A percentile compares a stretch with the other conserved stretches of the same genome.
These are phyloP conservation scores for Herpetomonas samuelpessoai DNA, from an alignment of 208 protist genomes.

Conservation along the genomic window DNA sequence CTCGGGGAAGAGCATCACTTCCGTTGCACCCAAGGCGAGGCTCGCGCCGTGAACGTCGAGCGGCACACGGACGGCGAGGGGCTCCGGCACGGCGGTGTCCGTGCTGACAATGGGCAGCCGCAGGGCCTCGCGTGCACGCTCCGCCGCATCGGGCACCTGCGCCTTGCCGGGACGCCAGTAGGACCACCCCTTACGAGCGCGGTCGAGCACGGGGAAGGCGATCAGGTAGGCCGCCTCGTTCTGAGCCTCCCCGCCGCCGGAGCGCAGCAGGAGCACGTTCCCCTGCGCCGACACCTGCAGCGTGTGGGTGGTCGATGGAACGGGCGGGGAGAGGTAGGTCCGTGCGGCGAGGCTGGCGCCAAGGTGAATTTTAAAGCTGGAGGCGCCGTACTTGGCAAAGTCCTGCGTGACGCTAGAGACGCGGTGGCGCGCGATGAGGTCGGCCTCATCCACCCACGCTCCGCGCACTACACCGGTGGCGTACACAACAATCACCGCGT, in stretches of 20 bases:
- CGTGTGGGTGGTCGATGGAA: slow-evolving; percentile 31
- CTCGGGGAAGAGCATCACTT: slow-evolving; percentile 60
- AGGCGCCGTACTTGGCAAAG: not conserved
- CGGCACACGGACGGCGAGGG: slow-evolving; percentile 61
- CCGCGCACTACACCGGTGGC: slow-evolving; percentile 47
- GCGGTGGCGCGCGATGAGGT: slow-evolving; percentile 63
- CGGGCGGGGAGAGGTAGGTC: slow-evolving; percentile 16
- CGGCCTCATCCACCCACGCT: slow-evolving; percentile 50
- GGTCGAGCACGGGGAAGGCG: slow-evolving; percentile 60
- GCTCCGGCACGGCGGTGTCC: slow-evolving; percentile 32
- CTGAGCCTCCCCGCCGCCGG: slow-evolving; percentile 10
- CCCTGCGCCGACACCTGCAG: slow-evolving; percentile 29
- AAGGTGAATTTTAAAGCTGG: slow-evolving; percentile 28
- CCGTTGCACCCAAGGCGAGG: slow-evolving; percentile 47
- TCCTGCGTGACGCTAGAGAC: slow-evolving; percentile 4
- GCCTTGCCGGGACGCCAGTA: slow-evolving; percentile 29
- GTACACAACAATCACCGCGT: slow-evolving; percentile 53
- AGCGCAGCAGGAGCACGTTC: slow-evolving; percentile 68
- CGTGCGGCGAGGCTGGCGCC: slow-evolving; percentile 12
- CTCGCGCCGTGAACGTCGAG: slow-evolving; percentile 51
- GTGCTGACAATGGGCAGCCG: slow-evolving; percentile 37
- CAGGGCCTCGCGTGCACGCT: slow-evolving; percentile 12
- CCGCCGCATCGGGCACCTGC: not conserved
- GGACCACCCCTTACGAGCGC: slow-evolving; percentile 38
- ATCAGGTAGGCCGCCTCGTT: slow-evolving; percentile 44